Conservation (phyloP, 106 monocot genomes). For the Acanthochlamys bracteata region DNA sequence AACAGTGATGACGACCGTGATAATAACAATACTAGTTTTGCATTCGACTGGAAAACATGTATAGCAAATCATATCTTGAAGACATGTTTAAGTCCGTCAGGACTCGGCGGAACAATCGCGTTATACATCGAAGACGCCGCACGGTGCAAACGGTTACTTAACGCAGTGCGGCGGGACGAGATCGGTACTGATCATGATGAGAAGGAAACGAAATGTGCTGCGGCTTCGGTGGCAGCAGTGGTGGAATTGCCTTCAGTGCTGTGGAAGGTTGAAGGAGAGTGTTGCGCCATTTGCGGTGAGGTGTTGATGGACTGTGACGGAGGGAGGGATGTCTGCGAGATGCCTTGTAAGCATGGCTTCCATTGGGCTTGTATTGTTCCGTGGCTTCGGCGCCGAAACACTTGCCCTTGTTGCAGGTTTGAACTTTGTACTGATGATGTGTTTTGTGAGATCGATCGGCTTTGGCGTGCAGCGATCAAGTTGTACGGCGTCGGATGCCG, state of each 20-base stretch:
- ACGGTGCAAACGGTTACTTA: slow-evolving; percentile 29
- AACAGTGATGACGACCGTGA: too few relatives aligned
- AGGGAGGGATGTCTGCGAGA: slow-evolving; percentile 45
- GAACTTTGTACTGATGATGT: slow-evolving; percentile 80
- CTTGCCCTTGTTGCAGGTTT: slow-evolving; percentile 78
- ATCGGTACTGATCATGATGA: slow-evolving; percentile 2
- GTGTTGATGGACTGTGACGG: slow-evolving; percentile 36
- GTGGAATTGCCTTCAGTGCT: slow-evolving; percentile 44
- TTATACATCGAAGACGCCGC: slow-evolving; percentile 23
- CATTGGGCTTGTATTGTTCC: slow-evolving; percentile 76
- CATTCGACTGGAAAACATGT: slow-evolving; percentile 32
- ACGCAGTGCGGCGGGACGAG: slow-evolving; percentile 12
- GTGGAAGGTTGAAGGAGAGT: slow-evolving; percentile 12
- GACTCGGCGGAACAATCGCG: slow-evolving; percentile 20
- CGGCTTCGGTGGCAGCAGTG: slow-evolving; percentile 36
- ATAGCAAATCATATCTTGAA: slow-evolving; percentile 16
- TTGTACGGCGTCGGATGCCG: not conserved
- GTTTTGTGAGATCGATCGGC: slow-evolving; percentile 50
- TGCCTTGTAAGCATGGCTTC: slow-evolving; percentile 75
- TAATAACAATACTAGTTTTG: too few relatives aligned
- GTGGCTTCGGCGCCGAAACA: slow-evolving; percentile 68
- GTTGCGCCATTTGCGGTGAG: slow-evolving; percentile 75
- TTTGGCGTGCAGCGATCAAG: slow-evolving; percentile 48
- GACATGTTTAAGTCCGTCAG: slow-evolving; percentile 11
- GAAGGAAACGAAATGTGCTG: slow-evolving; percentile 11